A percentile compares a stretch with the other conserved stretches of the same genome.
Conservation (phyloP, 2,329 filamentous ascomycete species). For the Claviceps sp. region DNA sequence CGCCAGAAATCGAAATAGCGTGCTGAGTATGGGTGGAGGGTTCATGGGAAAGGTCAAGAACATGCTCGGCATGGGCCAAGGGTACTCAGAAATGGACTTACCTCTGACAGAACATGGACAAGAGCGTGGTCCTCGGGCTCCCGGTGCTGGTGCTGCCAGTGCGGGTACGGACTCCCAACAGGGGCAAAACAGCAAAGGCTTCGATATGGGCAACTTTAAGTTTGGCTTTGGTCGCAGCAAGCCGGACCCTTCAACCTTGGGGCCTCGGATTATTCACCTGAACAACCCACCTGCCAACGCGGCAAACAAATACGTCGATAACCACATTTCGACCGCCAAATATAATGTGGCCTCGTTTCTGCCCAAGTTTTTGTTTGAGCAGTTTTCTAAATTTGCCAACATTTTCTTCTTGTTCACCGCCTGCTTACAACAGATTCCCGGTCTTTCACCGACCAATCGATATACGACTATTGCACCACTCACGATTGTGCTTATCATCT, state of each 20-base stretch:
- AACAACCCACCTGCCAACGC: constrained; percentile 93
- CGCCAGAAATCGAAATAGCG: constrained; percentile 73
- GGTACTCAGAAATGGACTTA: constrained; percentile 96
- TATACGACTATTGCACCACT: constrained; percentile 97
- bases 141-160: constrained; percentile 20
- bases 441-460: constrained; percentile 84
- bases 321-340: constrained; percentile 94
- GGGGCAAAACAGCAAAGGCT: constrained; percentile 39
- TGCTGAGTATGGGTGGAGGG: constrained; percentile 75
- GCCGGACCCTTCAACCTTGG: constrained; percentile 78
- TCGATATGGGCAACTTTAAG: constrained; percentile 68
- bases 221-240: constrained; percentile 81
- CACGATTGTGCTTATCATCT: constrained; percentile 80
- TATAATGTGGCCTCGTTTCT: constrained; percentile 90
- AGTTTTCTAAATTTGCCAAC: constrained; percentile 99
- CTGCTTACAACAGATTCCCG: constrained; percentile 84
- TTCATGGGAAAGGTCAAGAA: constrained; percentile 79
- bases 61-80: constrained; percentile 73
- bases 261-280: constrained; percentile 83
- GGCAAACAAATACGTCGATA: constrained; percentile 82
- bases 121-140: constrained; percentile 23
- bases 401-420: constrained; percentile 98
- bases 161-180: constrained; percentile 22
- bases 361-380: constrained; percentile 93
- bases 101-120: constrained; percentile 67